Percentiles rank a stretch among this genome's conserved stretches.
Evolutionary conservation across 805 yeast species (phyloP).

Genomic region (Tetrapisispora taiwanensis): DNA sequence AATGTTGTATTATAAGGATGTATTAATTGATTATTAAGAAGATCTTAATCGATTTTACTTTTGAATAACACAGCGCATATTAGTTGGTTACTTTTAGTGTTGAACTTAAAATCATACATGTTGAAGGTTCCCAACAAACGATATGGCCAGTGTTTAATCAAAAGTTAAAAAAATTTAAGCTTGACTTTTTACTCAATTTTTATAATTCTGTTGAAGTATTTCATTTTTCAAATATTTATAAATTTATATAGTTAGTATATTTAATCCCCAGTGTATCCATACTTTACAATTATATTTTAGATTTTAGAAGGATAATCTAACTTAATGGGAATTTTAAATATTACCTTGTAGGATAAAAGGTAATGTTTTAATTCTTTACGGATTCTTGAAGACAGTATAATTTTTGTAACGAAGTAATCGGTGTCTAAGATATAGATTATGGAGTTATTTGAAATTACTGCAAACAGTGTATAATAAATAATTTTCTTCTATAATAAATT

Average conservation of each 20-base stretch:
- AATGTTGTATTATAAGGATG: conserved; percentile 1
- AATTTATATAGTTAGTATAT: neutral
- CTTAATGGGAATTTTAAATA: neutral
- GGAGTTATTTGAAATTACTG: neutral
- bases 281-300: neutral
- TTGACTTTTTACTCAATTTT: neutral
- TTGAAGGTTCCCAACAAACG: neutral
- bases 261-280: neutral
- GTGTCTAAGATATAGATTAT: neutral
- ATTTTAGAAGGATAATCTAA: conserved; percentile 2
- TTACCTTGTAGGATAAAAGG: neutral
- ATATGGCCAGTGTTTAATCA: neutral
- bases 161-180: neutral
- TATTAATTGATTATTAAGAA: neutral
- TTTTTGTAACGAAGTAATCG: neutral
- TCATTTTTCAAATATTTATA: neutral
- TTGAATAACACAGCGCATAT: neutral
- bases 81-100: neutral
- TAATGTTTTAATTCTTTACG: neutral
- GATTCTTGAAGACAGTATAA: conserved; percentile 2
- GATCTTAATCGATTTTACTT: neutral
- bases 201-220: conserved; percentile 2
- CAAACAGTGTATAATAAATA: conserved; percentile 1
- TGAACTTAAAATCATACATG: neutral
- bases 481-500: conserved; percentile 1